phyloP scores from a whole-genome alignment of 352 stramenopile genomes.

The Ophiocytium majus region DNA sequence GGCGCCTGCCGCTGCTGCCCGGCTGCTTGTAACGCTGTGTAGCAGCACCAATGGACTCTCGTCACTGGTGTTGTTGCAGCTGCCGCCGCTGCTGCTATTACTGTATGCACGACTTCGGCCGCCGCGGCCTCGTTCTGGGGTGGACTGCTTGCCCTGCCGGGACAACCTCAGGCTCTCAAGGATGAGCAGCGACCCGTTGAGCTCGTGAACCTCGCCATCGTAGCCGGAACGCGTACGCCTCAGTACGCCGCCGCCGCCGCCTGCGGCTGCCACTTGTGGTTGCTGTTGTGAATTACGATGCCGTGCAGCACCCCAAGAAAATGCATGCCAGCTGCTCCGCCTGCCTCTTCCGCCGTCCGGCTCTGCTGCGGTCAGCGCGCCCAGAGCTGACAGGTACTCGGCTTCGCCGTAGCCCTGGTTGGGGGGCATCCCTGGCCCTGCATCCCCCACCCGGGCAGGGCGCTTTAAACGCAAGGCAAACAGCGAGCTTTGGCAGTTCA shows the following conservation, averaged over 20 bases:
- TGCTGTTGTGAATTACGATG: background rate
- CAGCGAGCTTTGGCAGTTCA: background rate
- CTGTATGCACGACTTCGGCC: too few relatives aligned
- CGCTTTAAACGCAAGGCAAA: background rate
- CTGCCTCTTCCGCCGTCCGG: background rate
- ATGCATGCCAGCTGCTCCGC: too few relatives aligned
- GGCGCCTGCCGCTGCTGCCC: too few relatives aligned
- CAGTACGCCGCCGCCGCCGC: too few relatives aligned
- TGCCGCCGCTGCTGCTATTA: background rate
- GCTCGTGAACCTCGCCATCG: background rate
- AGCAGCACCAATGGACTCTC: background rate
- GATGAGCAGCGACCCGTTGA: background rate
- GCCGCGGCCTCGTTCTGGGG: background rate
- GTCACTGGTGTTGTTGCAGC: background rate
- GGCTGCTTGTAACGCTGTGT: background rate
- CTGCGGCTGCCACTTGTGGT: too few relatives aligned
- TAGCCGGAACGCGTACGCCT: background rate
- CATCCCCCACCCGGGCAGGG: too few relatives aligned
- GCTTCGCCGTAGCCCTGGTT: background rate
- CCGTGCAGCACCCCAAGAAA: too few relatives aligned
- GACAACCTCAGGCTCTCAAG: background rate
- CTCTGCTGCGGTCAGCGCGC: background rate
- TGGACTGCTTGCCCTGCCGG: background rate
- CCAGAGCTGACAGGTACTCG: background rate
- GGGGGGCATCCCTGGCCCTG: background rate